Evolutionary conservation across 1,284 basidiomycete genomes (phyloP), one percentile per base, ranked within the genome.

Genomic region (Tylopilus orsonianus): DNA sequence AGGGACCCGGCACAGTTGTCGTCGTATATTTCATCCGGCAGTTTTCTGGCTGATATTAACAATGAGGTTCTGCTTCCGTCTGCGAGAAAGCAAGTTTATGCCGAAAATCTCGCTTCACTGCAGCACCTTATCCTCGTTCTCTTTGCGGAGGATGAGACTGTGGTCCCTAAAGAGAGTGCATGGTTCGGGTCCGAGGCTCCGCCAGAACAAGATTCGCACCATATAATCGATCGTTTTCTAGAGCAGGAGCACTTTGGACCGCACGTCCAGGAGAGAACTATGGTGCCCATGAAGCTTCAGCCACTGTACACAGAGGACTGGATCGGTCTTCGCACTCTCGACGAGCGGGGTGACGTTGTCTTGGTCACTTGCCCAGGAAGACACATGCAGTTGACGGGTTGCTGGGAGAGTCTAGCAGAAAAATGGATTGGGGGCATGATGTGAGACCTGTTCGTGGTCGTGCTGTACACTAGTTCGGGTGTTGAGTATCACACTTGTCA

Each of bases 251-350:
- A 18, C 10, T 45, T 62, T 37, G 41, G 45, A 14, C 23, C 27
- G 13, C 44, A 41, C 19, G 23, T 27, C 7, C 49, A 68, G 57
- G 61, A 68, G 58, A 69, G 69, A 60, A 63, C 67, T 1, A 77
- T 93, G 40, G 72, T 96, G 16, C 85, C 88, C 0, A 85, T 97
- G 79, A 75, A 76, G 18, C 62, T 68, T 44, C 93, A 95, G 58
- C 80, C 81, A 6, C 71, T 97, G 33, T 99, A 97, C 69, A 65
- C 62, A 2, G 79, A 93, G 44, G 91, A 99, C 67, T 93, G 91
- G 80, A 91, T 98, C 54, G 96, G 96, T 1, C 70, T 99, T 35
- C 76, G 79, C 19, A 64, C 69, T 43, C 76, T 99, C 39, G 88
- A 97, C 62, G 77, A 90, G 60, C 69, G 74, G 6, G 87, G 85